phyloP scores from a whole-genome alignment of 2,329 filamentous ascomycete genomes.

The Ophidiomyces ophidiicola region DNA sequence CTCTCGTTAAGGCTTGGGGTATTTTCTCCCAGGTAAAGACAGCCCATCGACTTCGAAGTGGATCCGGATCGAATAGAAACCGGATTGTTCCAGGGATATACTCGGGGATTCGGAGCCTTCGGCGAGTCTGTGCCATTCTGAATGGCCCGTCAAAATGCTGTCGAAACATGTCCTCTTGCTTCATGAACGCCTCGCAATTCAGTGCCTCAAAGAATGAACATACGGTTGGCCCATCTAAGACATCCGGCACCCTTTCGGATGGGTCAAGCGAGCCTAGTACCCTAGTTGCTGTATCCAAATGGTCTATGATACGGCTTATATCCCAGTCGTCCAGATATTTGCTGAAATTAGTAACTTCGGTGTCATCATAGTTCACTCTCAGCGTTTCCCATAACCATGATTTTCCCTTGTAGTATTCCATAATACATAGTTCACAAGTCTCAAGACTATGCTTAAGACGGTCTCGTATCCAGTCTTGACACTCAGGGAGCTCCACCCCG shows the following conservation, averaged over 20 bases:
- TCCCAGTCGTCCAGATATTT: slow-evolving; percentile 49
- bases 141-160: slow-evolving; percentile 72
- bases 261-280: slow-evolving; percentile 42
- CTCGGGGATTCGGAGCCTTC: slow-evolving; percentile 60
- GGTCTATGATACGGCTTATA: slow-evolving; percentile 48
- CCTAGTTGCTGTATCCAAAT: slow-evolving; percentile 45
- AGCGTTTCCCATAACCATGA: slow-evolving; percentile 51
- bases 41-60: slow-evolving; percentile 55
- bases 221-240: slow-evolving; percentile 49
- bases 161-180: slow-evolving; percentile 41
- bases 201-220: slow-evolving; percentile 79
- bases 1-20: slow-evolving; percentile 49
- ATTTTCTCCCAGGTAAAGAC: slow-evolving; percentile 55
- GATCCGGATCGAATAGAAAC: slow-evolving; percentile 68
- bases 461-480: slow-evolving; percentile 48
- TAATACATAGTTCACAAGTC: slow-evolving; percentile 57
- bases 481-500: slow-evolving; percentile 46
- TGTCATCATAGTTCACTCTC: slow-evolving; percentile 42
- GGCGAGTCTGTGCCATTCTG: slow-evolving; percentile 63
- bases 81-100: slow-evolving; percentile 70
- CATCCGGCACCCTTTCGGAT: slow-evolving; percentile 39
- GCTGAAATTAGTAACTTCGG: slow-evolving; percentile 40
- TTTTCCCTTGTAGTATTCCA: slow-evolving; percentile 61
- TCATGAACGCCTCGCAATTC: slow-evolving; percentile 68
- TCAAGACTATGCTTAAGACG: slow-evolving; percentile 49